Evolutionary conservation across 371 early-diverging fungal species (phyloP).

Genomic region (Apophysomyces trapeziformis): DNA sequence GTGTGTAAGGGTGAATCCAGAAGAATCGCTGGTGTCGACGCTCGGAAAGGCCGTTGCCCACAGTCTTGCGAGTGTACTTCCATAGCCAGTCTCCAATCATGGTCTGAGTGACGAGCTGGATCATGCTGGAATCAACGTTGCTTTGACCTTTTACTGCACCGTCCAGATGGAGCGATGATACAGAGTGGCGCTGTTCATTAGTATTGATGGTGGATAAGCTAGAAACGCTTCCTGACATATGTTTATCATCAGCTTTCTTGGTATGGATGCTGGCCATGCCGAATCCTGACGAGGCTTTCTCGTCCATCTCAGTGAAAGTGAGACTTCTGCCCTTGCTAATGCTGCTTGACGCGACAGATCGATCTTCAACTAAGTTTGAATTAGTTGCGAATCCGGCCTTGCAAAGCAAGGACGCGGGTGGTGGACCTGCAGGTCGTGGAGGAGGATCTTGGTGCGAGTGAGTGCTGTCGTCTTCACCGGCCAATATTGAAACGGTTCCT

Average conservation of each 20-base stretch:
- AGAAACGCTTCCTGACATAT: neutral
- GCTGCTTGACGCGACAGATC: neutral
- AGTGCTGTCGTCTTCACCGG: neutral
- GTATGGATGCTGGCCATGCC: neutral
- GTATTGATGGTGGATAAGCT: neutral
- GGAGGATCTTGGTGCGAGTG: constrained; percentile 1
- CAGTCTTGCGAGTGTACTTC: constrained; percentile 66
- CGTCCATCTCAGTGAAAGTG: neutral
- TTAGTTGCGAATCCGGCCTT: constrained; percentile 3
- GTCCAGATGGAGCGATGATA: neutral
- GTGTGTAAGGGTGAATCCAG: constrained; percentile 81
- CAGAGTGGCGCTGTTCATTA: neutral
- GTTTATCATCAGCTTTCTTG: neutral
- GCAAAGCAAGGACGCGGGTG: constrained; percentile 23
- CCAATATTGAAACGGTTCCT: neutral
- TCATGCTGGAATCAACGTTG: constrained; percentile 51
- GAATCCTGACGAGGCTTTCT: neutral
- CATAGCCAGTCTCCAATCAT: constrained; percentile 78
- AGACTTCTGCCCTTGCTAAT: neutral
- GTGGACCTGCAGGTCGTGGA: constrained; percentile 27
- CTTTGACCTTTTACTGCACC: constrained; percentile 17
- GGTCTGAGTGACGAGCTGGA: constrained; percentile 70
- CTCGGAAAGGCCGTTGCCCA: constrained; percentile 55
- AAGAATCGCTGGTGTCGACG: constrained; percentile 70
- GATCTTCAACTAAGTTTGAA: neutral